These are phyloP conservation scores for Boletus subluridellus DNA, from an alignment of 1,284 basidiomycete species.

Conservation along the genomic window DNA sequence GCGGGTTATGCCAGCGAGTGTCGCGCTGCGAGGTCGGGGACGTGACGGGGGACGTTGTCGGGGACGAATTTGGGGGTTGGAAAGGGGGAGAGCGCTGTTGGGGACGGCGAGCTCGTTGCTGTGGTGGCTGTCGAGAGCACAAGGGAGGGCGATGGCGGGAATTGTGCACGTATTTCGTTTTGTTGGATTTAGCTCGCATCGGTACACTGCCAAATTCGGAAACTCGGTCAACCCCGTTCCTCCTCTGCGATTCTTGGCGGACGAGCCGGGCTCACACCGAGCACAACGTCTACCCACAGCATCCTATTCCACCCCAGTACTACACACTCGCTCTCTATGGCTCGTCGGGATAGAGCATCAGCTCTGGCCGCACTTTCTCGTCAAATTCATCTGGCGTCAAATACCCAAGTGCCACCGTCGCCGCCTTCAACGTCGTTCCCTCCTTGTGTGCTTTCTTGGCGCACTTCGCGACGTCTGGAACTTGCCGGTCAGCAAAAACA, in stretches of 20 bases:
- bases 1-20: slow-evolving; percentile 1
- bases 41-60: background rate
- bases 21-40: slow-evolving; percentile 1
- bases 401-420: slow-evolving; percentile 84
- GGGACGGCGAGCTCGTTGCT: slow-evolving; percentile 13
- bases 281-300: background rate
- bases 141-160: slow-evolving; percentile 34
- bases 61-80: background rate
- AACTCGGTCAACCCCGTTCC: slow-evolving; percentile 26
- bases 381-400: slow-evolving; percentile 93
- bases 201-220: slow-evolving; percentile 33
- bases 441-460: slow-evolving; percentile 99
- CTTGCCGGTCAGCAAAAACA: slow-evolving; percentile 11
- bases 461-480: slow-evolving; percentile 89
- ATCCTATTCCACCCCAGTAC: background rate
- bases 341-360: slow-evolving; percentile 77
- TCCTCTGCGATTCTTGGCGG: slow-evolving; percentile 24
- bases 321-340: slow-evolving; percentile 9
- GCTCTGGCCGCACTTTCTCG: slow-evolving; percentile 90
- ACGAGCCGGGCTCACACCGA: slow-evolving; percentile 12
- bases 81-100: background rate
- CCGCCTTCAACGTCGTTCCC: slow-evolving; percentile 93
- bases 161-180: slow-evolving; percentile 37
- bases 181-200: slow-evolving; percentile 38
- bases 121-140: slow-evolving; percentile 22